Base-by-base conservation (phyloP, 1,139 yeast genomes). In the Suhomyces terraborum region DNA sequence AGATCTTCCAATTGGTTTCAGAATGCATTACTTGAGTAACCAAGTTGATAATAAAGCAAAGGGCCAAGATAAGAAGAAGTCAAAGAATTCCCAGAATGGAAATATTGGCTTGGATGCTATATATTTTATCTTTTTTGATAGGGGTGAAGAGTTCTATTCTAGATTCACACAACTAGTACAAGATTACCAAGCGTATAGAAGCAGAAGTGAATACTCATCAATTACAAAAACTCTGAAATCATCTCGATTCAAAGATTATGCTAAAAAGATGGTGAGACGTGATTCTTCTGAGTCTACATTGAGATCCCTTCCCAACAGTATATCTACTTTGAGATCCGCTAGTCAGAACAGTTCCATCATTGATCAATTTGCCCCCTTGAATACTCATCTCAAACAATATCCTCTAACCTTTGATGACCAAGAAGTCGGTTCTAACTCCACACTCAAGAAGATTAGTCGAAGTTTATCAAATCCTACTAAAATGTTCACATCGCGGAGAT, bases 31-130 rank as follows among this genome's bases (percentile, higher is more conserved):
- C 35, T 36, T 50, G 13, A 52, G 49, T 16, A 40, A 42, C 19
- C 51, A 44, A 17, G 38, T 35, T 35, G 35, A 41, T 36, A 27
- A 38, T 26, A 23, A 25, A 2, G 10, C 26, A 8, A 32, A 30
- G 8, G 8, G n/a, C 8, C 10, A n/a, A 9, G 37, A 29, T 3
- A 12, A 32, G 18, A 41, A 37, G 18, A 52, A 42, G 38, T 41
- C 38, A 42, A 52, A 41, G 49, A 40, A 35, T 45, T 40, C 37
- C 32, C 19, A 73, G 22, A 54, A 71, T 12, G 40, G 22, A 7
- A 81, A 77, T 0, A 12, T 79, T 56, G 83, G 82, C 0, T 53
- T 79, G 36, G 91, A 86, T 52, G 87, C 82, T 38, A 79, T 84
- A 48, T 79, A 77, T 44, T 76, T 89, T 50, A 77, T 87, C 51